Conservation (phyloP, 1,139 yeast genomes). For the Yamadazyma trypodendri region DNA sequence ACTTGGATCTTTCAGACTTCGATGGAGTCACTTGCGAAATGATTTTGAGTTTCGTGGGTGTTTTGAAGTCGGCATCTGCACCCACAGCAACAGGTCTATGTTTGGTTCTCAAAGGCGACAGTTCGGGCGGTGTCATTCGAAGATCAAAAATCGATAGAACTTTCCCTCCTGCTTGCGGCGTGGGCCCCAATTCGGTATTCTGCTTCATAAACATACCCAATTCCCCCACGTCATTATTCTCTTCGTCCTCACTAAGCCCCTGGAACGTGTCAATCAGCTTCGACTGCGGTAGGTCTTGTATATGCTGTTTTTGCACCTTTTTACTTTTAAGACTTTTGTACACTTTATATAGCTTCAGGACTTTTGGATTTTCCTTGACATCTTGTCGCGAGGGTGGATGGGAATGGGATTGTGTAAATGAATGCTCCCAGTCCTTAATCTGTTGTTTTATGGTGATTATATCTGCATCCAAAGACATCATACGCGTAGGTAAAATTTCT, state of each 20-base stretch:
- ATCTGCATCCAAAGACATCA: slow-evolving; percentile 9
- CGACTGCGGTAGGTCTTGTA: background rate
- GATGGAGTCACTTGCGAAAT: slow-evolving; percentile 9
- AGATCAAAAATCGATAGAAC: slow-evolving; percentile 67
- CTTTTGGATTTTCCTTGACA: slow-evolving; percentile 45
- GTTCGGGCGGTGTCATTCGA: slow-evolving; percentile 45
- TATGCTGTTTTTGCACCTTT: slow-evolving; percentile 1
- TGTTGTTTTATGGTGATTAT: slow-evolving; percentile 21
- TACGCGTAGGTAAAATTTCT: slow-evolving; percentile 9
- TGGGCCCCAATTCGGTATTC: slow-evolving; percentile 58
- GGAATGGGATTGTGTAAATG: slow-evolving; percentile 40
- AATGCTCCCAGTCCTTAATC: slow-evolving; percentile 65
- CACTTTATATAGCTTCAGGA: slow-evolving; percentile 43
- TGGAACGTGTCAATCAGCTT: slow-evolving; percentile 8
- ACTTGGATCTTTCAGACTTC: slow-evolving; percentile 8
- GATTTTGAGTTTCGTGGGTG: slow-evolving; percentile 31
- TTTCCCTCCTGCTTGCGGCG: slow-evolving; percentile 72
- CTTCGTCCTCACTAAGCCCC: slow-evolving; percentile 11
- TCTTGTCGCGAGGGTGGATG: slow-evolving; percentile 55
- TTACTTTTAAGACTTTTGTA: slow-evolving; percentile 26
- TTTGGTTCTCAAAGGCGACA: slow-evolving; percentile 36
- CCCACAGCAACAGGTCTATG: background rate
- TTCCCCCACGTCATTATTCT: slow-evolving; percentile 2
- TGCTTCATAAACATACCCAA: no score
- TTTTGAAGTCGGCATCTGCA: slow-evolving; percentile 23